Conservation (phyloP, 2,329 filamentous ascomycete species). For the Fusarium begoniae region DNA sequence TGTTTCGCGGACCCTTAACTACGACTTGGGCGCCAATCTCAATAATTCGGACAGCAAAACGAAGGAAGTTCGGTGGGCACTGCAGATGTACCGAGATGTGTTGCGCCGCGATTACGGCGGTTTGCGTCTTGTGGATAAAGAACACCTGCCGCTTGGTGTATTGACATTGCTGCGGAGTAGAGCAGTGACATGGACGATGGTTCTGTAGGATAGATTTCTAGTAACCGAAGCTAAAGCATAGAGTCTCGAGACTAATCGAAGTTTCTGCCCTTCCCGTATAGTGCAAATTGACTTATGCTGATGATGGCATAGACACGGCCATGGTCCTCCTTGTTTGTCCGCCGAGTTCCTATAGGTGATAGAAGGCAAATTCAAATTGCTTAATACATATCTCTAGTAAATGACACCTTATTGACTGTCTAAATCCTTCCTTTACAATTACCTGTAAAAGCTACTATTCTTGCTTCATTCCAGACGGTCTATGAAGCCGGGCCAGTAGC, state of each 20-base stretch:
- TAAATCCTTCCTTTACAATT: neutral
- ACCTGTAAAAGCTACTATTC: neutral
- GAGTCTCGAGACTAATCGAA: accelerated
- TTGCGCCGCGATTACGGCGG: neutral
- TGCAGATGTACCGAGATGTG: neutral
- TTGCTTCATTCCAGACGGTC: neutral
- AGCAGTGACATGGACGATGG: neutral
- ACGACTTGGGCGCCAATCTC: neutral
- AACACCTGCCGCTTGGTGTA: neutral
- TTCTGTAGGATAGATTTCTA: neutral
- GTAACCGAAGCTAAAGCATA: neutral
- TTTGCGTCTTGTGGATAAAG: neutral
- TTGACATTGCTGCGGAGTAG: neutral
- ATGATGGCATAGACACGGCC: neutral
- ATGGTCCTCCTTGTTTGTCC: neutral
- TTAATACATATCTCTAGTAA: neutral
- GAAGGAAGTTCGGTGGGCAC: neutral
- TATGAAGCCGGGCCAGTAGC: neutral
- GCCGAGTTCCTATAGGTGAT: neutral
- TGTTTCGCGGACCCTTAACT: neutral
- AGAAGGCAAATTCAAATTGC: accelerated
- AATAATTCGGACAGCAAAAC: neutral
- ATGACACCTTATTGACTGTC: neutral
- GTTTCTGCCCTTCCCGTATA: accelerated
- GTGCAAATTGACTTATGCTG: neutral